Evolutionary conservation across 495 filamentous ascomycete species (phyloP), one percentile per base, ranked within the genome.

Genomic region (Aspergillus kassunensis): DNA sequence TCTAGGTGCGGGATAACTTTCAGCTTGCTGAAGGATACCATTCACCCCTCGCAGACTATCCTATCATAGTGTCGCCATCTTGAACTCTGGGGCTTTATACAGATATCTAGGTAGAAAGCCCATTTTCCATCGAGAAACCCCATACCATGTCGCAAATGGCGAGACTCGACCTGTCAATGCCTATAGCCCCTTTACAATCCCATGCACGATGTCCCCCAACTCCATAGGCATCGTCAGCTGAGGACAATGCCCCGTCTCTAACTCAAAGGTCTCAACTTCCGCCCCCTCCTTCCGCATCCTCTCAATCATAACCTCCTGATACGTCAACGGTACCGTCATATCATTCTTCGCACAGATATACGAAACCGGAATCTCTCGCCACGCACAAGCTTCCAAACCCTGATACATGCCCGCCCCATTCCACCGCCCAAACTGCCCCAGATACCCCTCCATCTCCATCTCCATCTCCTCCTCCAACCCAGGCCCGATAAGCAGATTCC

Each of bases 191-290:
- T n/a, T n/a, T n/a, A 27, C 24, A 27, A 27, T 27, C 24, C 24
- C 24, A 27, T 27, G 24, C 24, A 51, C 47, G 33, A 50, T 46
- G 11, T 31, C 13, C 31, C 19, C 53, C 40, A 56, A n/a, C 47
- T 50, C 47, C 33, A 34, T n/a, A 1, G 33, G 5, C 46, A 19
- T 56, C 2, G 46, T 51, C 25, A 50, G 44, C 6, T 10, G 25
- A n/a, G 53, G 46, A 49, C 39, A 51, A 46, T 56, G 53, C 5
- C 53, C 53, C 11, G 53, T 50, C 18, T 45, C 47, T 24, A 51
- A 15, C 47, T 45, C 46, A 9, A 36, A 41, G 6, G 47, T 40
- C 33, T 20, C 20, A 56, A 37, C 29, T 25, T 8, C 12, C 12
- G 6, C 1, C 53, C 53, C 21, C 23, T 37, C 12, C 21, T 19